These are phyloP conservation scores for Plasmodium vivax DNA, from an alignment of 169 alveolate genomes.

Conservation along the genomic window DNA sequence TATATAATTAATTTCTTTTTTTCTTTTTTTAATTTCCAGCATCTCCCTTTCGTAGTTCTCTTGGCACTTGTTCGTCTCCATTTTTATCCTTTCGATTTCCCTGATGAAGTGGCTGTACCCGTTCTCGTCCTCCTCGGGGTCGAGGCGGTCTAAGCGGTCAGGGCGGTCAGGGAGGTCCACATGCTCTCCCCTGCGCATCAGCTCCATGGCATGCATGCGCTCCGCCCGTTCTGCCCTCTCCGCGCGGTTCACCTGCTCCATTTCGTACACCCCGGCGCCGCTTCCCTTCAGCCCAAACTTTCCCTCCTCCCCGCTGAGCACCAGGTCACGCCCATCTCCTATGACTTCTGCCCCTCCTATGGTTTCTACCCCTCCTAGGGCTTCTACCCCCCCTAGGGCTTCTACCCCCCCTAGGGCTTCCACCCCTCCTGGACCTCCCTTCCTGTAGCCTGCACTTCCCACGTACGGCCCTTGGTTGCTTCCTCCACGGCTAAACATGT, in stretches of 20 bases:
- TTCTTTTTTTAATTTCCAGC: constrained; percentile 42
- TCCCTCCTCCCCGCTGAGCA: neutral
- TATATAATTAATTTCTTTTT: constrained; percentile 47
- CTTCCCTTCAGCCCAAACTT: neutral
- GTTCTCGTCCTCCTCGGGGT: neutral
- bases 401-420: neutral
- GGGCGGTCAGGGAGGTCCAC: neutral
- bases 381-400: neutral
- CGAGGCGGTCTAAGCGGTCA: neutral
- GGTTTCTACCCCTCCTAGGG: neutral
- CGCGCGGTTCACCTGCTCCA: neutral
- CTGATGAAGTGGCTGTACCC: constrained; percentile 5
- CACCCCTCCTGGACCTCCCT: neutral
- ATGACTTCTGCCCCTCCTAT: neutral
- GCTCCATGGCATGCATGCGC: too few species aligned
- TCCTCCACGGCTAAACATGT: neutral
- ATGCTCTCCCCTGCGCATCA: too few species aligned
- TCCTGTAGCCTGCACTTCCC: neutral
- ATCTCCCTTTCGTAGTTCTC: constrained; percentile 66
- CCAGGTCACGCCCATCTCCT: neutral
- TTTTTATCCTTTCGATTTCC: constrained; percentile 41
- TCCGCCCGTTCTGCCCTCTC: neutral
- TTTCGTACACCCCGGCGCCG: neutral
- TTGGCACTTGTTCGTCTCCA: constrained; percentile 18
- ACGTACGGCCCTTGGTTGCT: neutral